Base-by-base conservation (phyloP, 306 rosid species). In the Trichosanthes cucumerina region DNA sequence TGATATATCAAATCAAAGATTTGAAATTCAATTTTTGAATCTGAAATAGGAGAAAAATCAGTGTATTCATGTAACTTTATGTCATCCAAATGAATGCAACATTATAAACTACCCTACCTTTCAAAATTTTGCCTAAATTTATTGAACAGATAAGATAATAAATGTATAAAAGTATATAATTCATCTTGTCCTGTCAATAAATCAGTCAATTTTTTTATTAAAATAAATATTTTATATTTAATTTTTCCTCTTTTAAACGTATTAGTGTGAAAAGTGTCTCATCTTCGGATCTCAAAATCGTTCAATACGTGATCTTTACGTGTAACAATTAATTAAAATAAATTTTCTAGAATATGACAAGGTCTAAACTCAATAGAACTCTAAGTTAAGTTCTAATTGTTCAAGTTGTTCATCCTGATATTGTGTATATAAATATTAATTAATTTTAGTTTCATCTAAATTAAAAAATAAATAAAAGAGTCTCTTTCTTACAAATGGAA, bases 1-100 rank as follows among this genome's bases (percentile, higher is more conserved):
- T 43, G 39, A 41, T 70, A 70, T 43, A 70, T 70, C 76, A 70
- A 72, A 72, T 72, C 77, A 49, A 72, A 72, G 43, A 44, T 72
- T 72, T 47, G n/a, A 72, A 72, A 46, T 72, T 49, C 7, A 73
- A 73, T 15, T 47, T 49, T 71, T 46, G 23, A 71, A 46, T 71
- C 1, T 21, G 19, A 69, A 43, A 23, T 9, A 69, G 21, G 52
- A 11, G 39, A 24, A 71, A 24, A 49, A 71, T 28, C 4, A 47
- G 14, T 15, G 26, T 73, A 31, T 16, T 73, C 60, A 73, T 73
- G 21, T 47, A 19, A 73, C 44, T 73, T 28, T 49, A 12, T 49
- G 49, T 31, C 77, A 73, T 47, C 41, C 77, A 71, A 71, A 43
- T 46, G 39, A 70, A 70, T 70, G 76, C 54, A 70, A 70, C 76